Evolutionary conservation across 2,329 filamentous ascomycete species (phyloP).

Genomic region (Scleromitrula shiraiana): DNA sequence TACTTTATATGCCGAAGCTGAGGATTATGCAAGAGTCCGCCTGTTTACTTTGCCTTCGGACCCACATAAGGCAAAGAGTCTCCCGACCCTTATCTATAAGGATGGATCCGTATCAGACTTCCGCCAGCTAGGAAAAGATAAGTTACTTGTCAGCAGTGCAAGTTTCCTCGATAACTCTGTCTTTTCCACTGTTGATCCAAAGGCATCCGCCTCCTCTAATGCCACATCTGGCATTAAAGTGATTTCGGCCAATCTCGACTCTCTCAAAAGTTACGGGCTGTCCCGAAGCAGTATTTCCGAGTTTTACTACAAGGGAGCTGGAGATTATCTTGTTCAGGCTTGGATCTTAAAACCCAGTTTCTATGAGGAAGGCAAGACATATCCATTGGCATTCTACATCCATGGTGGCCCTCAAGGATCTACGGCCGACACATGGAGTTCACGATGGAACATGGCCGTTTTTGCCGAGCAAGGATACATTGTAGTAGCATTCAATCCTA

Average conservation of each 20-base stretch:
- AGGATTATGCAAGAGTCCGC: constrained; percentile 53
- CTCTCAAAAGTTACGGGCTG: constrained; percentile 18
- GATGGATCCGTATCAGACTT: constrained; percentile 30
- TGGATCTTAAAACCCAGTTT: constrained; percentile 18
- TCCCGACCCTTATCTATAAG: constrained; percentile 8
- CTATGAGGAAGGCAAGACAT: constrained; percentile 62
- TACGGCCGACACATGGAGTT: constrained; percentile 69
- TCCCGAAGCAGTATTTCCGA: constrained; percentile 19
- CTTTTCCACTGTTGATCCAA: constrained; percentile 44
- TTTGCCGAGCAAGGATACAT: constrained; percentile 82
- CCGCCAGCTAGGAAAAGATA: constrained; percentile 29
- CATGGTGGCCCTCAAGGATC: constrained; percentile 75
- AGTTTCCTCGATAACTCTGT: constrained; percentile 63
- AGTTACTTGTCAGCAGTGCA: constrained; percentile 47
- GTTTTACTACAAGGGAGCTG: constrained; percentile 20
- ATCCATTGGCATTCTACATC: constrained; percentile 68
- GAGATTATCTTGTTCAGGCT: constrained; percentile 19
- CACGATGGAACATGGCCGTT: constrained; percentile 74
- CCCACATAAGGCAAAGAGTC: background rate
- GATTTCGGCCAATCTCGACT: constrained; percentile 12
- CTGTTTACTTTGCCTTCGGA: constrained; percentile 34
- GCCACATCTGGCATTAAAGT: constrained; percentile 17
- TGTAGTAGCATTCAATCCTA: constrained; percentile 69
- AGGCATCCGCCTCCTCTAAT: constrained; percentile 9
- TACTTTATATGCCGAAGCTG: constrained; percentile 61